phyloP scores from a whole-genome alignment of 225 moss, liverwort and hornwort genomes.

The Pleurozium schreberi region DNA sequence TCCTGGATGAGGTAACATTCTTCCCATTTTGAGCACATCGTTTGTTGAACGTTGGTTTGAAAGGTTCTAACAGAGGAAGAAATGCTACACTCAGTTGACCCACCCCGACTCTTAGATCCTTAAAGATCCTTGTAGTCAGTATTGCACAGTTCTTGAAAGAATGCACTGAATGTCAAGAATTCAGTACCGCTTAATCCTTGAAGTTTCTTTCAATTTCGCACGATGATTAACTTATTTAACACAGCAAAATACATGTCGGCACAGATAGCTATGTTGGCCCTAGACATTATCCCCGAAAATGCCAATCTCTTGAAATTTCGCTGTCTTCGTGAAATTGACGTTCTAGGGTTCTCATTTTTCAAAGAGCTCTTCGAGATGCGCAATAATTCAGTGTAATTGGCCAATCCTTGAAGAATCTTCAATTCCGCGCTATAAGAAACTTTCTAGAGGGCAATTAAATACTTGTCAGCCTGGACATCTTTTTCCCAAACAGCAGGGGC shows the following conservation, averaged over 20 bases:
- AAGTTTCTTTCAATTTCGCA: neutral
- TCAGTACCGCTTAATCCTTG: too few species aligned
- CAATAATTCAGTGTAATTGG: too few species aligned
- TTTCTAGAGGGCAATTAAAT: neutral
- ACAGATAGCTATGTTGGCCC: neutral
- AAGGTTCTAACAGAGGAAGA: neutral
- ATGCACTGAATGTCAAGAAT: neutral
- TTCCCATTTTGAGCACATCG: neutral
- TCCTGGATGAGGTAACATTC: constrained; percentile 5
- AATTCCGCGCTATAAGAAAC: too few species aligned
- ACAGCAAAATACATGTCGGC: neutral
- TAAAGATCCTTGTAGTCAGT: neutral
- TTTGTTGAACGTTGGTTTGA: too few species aligned
- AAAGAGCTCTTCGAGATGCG: neutral
- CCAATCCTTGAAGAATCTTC: neutral
- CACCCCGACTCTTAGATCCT: neutral
- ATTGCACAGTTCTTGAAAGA: neutral
- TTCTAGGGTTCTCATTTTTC: neutral
- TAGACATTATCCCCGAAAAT: too few species aligned
- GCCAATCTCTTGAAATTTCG: too few species aligned
- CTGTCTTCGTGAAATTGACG: too few species aligned
- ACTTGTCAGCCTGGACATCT: too few species aligned
- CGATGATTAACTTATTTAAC: neutral
- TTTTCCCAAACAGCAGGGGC: neutral
- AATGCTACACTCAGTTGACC: neutral